A percentile compares a stretch with the other conserved stretches of the same genome.
Conservation (phyloP, 257 asterid species). For the Nyctanthes arbortristis region DNA sequence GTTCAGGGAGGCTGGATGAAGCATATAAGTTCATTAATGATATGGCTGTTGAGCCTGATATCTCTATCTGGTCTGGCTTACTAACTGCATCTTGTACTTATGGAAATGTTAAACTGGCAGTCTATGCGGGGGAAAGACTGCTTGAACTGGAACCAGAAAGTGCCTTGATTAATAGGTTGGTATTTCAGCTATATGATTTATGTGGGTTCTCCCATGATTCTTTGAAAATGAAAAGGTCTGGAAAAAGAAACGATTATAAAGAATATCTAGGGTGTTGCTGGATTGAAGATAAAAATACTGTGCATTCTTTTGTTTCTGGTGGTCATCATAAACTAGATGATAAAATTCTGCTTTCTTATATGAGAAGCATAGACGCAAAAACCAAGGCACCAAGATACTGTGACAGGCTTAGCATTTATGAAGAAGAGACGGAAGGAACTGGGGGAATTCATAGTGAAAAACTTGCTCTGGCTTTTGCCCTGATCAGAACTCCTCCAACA, state of each 20-base stretch:
- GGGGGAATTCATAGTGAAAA: conserved; percentile 68
- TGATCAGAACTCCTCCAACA: conserved; percentile 37
- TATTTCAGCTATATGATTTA: conserved; percentile 49
- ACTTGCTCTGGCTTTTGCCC: conserved; percentile 63
- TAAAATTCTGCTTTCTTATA: conserved; percentile 47
- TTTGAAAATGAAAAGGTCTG: conserved; percentile 32
- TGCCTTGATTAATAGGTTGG: conserved; percentile 33
- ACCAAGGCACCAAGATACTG: conserved; percentile 31
- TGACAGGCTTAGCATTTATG: conserved; percentile 42
- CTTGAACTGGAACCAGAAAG: conserved; percentile 71
- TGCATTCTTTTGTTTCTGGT: conserved; percentile 49
- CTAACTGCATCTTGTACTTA: conserved; percentile 62
- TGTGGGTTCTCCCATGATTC: conserved; percentile 42
- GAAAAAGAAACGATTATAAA: conserved; percentile 33
- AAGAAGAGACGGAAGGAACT: conserved; percentile 56
- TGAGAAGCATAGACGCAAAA: conserved; percentile 33
- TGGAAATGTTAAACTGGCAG: conserved; percentile 60
- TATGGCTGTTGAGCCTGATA: conserved; percentile 52
- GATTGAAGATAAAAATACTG: conserved; percentile 51
- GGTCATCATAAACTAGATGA: conserved; percentile 31
- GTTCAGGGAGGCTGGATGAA: conserved; percentile 70
- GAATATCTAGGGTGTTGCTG: conserved; percentile 56
- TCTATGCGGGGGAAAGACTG: conserved; percentile 65
- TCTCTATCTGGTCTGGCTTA: conserved; percentile 61
- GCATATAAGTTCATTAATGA: conserved; percentile 51